phyloP scores from a whole-genome alignment of 1,284 basidiomycete genomes.

The Ustilago bromivora region DNA sequence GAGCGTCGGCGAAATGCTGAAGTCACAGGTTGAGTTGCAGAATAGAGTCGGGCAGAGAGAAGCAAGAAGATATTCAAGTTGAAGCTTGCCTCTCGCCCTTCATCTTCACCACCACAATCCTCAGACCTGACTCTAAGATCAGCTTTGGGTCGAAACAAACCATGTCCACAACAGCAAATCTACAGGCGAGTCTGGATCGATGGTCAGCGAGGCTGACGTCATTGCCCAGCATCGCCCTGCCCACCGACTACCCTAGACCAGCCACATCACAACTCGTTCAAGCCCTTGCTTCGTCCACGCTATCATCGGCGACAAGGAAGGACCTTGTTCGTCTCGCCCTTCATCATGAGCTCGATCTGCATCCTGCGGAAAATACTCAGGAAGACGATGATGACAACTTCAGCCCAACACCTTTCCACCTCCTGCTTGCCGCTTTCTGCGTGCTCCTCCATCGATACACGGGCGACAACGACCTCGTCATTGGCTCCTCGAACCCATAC shows the following conservation, averaged over 20 bases:
- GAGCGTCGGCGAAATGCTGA: constrained; percentile 11
- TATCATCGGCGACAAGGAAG: constrained; percentile 53
- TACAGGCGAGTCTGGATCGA: constrained; percentile 54
- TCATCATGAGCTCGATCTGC: constrained; percentile 81
- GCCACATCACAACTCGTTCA: constrained; percentile 70
- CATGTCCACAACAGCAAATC: constrained; percentile 29
- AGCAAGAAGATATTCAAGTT: background rate
- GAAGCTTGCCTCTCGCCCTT: background rate
- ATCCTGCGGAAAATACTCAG: constrained; percentile 72
- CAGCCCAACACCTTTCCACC: constrained; percentile 85
- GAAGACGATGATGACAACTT: constrained; percentile 48
- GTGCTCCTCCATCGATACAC: constrained; percentile 95
- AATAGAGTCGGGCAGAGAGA: constrained; percentile 2
- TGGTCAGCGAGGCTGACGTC: constrained; percentile 71
- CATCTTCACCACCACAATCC: background rate
- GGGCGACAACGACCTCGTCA: constrained; percentile 91
- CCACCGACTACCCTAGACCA: constrained; percentile 94
- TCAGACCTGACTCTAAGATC: background rate
- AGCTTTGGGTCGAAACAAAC: background rate
- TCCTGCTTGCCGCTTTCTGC: constrained; percentile 89
- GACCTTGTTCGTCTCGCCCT: constrained; percentile 71
- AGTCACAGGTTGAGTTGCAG: background rate
- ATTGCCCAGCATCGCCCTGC: constrained; percentile 89
- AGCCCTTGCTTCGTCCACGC: constrained; percentile 59
- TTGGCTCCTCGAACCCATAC: constrained; percentile 83